Percentiles rank a stretch among this genome's conserved stretches.
phyloP scores from a whole-genome alignment of 1,284 basidiomycete genomes.

The Cerrena zonata region DNA sequence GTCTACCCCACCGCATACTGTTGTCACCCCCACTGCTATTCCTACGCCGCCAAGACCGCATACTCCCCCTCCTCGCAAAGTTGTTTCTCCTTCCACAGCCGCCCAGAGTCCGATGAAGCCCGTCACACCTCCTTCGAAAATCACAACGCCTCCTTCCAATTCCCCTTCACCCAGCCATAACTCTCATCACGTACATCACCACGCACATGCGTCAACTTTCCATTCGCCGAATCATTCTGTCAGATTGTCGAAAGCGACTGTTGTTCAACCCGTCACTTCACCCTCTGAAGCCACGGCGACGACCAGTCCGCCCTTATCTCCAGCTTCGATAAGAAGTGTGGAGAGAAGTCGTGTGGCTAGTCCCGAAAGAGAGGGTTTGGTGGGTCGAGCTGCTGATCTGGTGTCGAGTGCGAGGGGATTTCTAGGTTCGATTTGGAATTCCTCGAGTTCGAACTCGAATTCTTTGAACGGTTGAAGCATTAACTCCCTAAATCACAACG shows the following conservation, averaged over 20 bases:
- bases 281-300: slow-evolving; percentile 15
- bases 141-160: background rate
- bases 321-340: background rate
- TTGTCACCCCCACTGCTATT: slow-evolving; percentile 28
- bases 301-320: slow-evolving; percentile 9
- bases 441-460: no score
- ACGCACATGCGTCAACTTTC: background rate
- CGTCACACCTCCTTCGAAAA: slow-evolving; percentile 11
- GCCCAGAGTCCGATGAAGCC: no score
- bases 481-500: no score
- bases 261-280: slow-evolving; percentile 17
- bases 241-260: slow-evolving; percentile 15
- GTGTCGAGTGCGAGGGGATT: slow-evolving; percentile 61
- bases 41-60: slow-evolving; percentile 24
- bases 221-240: slow-evolving; percentile 12
- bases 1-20: slow-evolving; percentile 48
- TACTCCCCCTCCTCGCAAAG: no score
- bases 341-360: background rate
- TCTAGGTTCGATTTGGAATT: slow-evolving; percentile 45
- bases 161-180: slow-evolving; percentile 7
- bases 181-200: background rate
- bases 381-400: slow-evolving; percentile 67
- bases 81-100: no score
- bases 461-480: no score
- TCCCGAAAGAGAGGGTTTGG: slow-evolving; percentile 25